Percentiles rank a stretch among this genome's conserved stretches.
Evolutionary conservation across 352 stramenopile species (phyloP).

Genomic region (Pythium dissotocum): DNA sequence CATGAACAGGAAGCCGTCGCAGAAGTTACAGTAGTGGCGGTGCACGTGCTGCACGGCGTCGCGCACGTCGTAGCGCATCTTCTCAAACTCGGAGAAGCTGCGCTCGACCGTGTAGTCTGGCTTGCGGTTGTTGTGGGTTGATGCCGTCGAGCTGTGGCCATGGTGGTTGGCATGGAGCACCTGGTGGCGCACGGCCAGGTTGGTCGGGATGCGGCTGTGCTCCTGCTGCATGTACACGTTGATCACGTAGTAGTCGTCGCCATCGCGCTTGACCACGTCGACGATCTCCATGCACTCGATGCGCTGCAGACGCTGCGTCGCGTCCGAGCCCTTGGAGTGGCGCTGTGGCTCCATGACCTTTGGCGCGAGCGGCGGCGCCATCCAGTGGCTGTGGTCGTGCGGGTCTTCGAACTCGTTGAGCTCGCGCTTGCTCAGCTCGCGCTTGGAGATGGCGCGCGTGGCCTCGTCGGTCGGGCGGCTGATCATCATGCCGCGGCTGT

Average conservation of each 20-base stretch:
- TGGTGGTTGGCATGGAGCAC: slow-evolving; percentile 10
- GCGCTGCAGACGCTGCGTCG: slow-evolving; percentile 22
- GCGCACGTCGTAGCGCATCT: slow-evolving; percentile 51
- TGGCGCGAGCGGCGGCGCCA: slow-evolving; percentile 44
- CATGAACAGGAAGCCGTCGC: slow-evolving; percentile 55
- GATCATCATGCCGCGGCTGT: slow-evolving; percentile 25
- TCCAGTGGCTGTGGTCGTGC: slow-evolving; percentile 7
- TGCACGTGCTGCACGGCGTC: slow-evolving; percentile 35
- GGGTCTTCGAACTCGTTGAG: background rate
- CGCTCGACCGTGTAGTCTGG: slow-evolving; percentile 58
- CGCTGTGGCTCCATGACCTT: slow-evolving; percentile 22
- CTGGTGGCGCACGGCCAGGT: slow-evolving; percentile 7
- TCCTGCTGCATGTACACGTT: slow-evolving; percentile 60
- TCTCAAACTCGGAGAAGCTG: slow-evolving; percentile 66
- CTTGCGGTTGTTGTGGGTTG: background rate
- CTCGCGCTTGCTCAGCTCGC: slow-evolving; percentile 1
- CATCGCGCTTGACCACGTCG: slow-evolving; percentile 22
- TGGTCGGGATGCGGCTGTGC: slow-evolving; percentile 52
- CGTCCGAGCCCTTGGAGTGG: slow-evolving; percentile 22
- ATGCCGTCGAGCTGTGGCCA: background rate
- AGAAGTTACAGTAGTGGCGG: slow-evolving; percentile 58
- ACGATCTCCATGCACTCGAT: slow-evolving; percentile 38
- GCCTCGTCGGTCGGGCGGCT: slow-evolving; percentile 29
- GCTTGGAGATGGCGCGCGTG: slow-evolving; percentile 15
- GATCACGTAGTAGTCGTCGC: slow-evolving; percentile 37